A percentile compares a stretch with the other conserved stretches of the same genome.
Conservation (phyloP, 805 yeast species). For the Schizosaccharomyces pombe region DNA sequence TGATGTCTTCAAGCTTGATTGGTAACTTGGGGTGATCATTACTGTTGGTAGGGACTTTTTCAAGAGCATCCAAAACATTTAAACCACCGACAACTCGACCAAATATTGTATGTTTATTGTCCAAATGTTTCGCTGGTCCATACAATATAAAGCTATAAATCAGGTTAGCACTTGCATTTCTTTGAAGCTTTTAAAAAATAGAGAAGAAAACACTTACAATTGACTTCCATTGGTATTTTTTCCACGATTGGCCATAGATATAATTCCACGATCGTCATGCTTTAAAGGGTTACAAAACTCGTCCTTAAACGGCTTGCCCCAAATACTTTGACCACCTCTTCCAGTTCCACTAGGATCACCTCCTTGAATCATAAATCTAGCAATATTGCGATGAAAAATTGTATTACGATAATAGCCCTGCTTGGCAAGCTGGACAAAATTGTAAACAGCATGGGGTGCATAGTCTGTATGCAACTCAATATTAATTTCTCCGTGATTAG, state of each 20-base stretch:
- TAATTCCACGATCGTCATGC: slow-evolving; percentile 57
- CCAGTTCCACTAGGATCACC: slow-evolving; percentile 19
- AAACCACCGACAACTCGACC: slow-evolving; percentile 30
- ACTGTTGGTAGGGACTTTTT: slow-evolving; percentile 11
- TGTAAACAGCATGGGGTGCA: slow-evolving; percentile 25
- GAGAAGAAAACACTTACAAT: slow-evolving; percentile 18
- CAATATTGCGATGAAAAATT: slow-evolving; percentile 21
- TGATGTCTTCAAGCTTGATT: slow-evolving; percentile 7
- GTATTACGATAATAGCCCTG: slow-evolving; percentile 22
- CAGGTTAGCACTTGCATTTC: neutral
- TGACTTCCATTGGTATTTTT: slow-evolving; percentile 85
- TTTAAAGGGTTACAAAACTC: slow-evolving; percentile 36
- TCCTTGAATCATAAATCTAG: slow-evolving; percentile 18
- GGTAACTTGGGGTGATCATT: slow-evolving; percentile 9
- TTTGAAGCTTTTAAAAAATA: neutral
- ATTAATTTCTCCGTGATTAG: slow-evolving; percentile 20
- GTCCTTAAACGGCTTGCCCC: slow-evolving; percentile 15
- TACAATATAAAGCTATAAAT: slow-evolving; percentile 40
- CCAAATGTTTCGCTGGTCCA: slow-evolving; percentile 43
- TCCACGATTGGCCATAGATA: slow-evolving; percentile 85
- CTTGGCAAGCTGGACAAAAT: slow-evolving; percentile 28
- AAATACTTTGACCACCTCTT: slow-evolving; percentile 13
- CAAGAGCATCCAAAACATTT: slow-evolving; percentile 26
- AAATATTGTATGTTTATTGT: slow-evolving; percentile 35
- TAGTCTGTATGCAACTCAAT: slow-evolving; percentile 52